A percentile compares a stretch with the other conserved stretches of the same genome.
Evolutionary conservation across 2,329 filamentous ascomycete genomes (phyloP).

Genomic region (Neofusicoccum umdonicola): DNA sequence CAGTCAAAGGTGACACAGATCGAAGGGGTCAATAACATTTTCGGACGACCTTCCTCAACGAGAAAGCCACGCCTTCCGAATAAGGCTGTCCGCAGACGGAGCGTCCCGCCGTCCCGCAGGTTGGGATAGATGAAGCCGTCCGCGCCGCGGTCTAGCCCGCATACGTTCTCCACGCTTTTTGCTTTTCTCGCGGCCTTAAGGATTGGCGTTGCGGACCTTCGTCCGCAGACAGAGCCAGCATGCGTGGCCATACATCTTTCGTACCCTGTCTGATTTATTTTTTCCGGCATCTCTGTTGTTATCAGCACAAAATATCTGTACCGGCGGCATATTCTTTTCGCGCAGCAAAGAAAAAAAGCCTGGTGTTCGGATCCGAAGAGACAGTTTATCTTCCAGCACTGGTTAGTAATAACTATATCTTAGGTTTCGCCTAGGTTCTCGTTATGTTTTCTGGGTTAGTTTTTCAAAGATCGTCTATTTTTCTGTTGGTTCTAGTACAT

Average conservation of each 20-base stretch:
- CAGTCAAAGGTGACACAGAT: conserved; percentile 30
- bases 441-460: neutral
- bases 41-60: conserved; percentile 9
- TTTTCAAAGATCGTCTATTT: neutral
- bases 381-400: conserved; percentile 11
- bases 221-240: neutral
- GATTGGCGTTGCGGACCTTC: neutral
- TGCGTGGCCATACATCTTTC: neutral
- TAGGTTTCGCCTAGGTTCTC: conserved; percentile 2
- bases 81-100: conserved; percentile 3
- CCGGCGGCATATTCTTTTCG: conserved; percentile 12
- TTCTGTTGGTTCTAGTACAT: neutral
- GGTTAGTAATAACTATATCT: conserved; percentile 14
- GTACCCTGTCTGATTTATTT: neutral
- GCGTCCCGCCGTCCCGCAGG: conserved; percentile 9
- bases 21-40: neutral
- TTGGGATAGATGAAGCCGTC: conserved; percentile 4
- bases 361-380: conserved; percentile 15
- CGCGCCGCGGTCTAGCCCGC: neutral
- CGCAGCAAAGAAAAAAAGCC: conserved; percentile 10
- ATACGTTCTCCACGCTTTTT: neutral
- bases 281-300: neutral
- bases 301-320: conserved; percentile 11
- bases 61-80: neutral
- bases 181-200: neutral